Percentiles rank a stretch among this genome's conserved stretches.
phyloP scores from a whole-genome alignment of 805 yeast species.

The Tetrapisispora fleetii region DNA sequence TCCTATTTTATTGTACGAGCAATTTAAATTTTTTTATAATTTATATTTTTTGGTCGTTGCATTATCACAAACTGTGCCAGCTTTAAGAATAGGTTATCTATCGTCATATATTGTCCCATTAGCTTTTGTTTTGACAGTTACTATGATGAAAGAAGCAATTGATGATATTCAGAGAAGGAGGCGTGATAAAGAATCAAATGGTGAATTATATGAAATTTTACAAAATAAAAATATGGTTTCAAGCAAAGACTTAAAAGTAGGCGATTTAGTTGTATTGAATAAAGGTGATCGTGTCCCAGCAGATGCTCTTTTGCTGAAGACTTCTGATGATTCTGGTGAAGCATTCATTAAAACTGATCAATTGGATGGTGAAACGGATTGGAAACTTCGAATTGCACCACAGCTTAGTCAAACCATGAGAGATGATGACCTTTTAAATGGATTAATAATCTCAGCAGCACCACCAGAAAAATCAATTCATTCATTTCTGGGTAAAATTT shows the following conservation, averaged over 20 bases:
- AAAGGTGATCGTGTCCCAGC: conserved; percentile 91
- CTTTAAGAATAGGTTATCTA: conserved; percentile 81
- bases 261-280: conserved; percentile 72
- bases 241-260: conserved; percentile 64
- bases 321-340: conserved; percentile 76
- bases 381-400: conserved; percentile 84
- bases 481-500: conserved; percentile 64
- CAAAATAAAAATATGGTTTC: conserved; percentile 36
- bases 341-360: conserved; percentile 94
- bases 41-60: conserved; percentile 88
- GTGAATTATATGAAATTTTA: conserved; percentile 68
- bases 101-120: conserved; percentile 90
- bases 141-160: conserved; percentile 91
- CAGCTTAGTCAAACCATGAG: conserved; percentile 56
- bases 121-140: conserved; percentile 82
- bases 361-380: conserved; percentile 97
- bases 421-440: conserved; percentile 37
- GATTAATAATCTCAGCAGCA: conserved; percentile 52
- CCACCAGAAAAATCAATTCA: conserved; percentile 82
- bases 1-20: conserved; percentile 86
- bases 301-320: conserved; percentile 74
- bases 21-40: conserved; percentile 93
- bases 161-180: conserved; percentile 89
- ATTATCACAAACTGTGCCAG: conserved; percentile 84
- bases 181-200: conserved; percentile 82